Conservation (phyloP, 73 alveolate species). For the Blepharisma stoltei region DNA sequence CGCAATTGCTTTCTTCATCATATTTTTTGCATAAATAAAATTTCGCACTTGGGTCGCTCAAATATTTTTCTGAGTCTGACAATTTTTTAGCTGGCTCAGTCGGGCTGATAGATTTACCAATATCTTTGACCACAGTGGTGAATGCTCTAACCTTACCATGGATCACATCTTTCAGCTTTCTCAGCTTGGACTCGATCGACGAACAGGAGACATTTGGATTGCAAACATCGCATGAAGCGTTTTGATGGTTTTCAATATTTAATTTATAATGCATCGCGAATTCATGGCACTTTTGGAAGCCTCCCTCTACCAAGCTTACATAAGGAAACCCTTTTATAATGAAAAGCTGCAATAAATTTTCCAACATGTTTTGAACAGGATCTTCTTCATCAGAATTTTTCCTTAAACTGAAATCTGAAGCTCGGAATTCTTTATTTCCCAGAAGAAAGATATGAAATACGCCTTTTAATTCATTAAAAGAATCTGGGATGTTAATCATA, state of each 20-base stretch:
- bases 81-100: too few species aligned
- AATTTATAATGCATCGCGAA: slow-evolving; percentile 3
- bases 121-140: too few species aligned
- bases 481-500: slow-evolving; percentile 7
- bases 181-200: too few species aligned
- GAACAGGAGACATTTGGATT: too few species aligned
- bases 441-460: slow-evolving; percentile 3
- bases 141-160: too few species aligned
- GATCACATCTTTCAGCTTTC: too few species aligned
- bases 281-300: slow-evolving; percentile 5
- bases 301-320: slow-evolving; percentile 19
- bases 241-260: not conserved
- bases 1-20: too few species aligned
- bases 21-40: too few species aligned
- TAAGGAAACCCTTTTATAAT: slow-evolving; percentile 24
- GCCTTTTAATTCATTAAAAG: not conserved
- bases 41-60: too few species aligned
- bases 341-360: slow-evolving; percentile 5
- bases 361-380: not conserved
- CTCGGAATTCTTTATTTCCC: slow-evolving; percentile 13
- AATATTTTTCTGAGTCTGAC: too few species aligned
- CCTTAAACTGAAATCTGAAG: not conserved
- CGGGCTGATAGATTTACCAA: too few species aligned
- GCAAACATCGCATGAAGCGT: too few species aligned
- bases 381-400: not conserved